phyloP scores from a whole-genome alignment of 202 grass and related monocot genomes.

The Carex sylvatica region DNA sequence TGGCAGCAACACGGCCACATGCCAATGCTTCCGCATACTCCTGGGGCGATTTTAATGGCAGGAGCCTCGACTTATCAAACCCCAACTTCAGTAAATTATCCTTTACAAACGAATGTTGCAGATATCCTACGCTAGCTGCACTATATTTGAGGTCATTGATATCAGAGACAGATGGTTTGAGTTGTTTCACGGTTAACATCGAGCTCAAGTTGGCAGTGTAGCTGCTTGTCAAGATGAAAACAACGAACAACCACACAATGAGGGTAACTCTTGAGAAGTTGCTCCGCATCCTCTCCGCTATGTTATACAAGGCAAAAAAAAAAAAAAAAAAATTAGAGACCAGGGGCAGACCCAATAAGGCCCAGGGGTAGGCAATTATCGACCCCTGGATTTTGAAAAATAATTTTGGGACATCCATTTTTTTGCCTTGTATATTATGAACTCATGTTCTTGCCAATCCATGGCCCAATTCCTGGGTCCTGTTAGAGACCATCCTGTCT shows the following conservation, averaged over 20 bases:
- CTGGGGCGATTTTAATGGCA: background rate
- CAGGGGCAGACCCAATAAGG: too few relatives aligned
- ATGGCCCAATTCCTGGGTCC: too few relatives aligned
- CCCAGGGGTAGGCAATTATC: too few relatives aligned
- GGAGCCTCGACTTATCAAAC: constrained; percentile 33
- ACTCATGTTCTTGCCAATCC: too few relatives aligned
- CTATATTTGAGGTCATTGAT: constrained; percentile 33
- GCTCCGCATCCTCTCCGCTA: constrained; percentile 28
- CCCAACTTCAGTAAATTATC: constrained; percentile 21
- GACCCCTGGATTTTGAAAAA: too few relatives aligned
- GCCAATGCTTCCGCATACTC: constrained; percentile 29
- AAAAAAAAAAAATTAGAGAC: background rate
- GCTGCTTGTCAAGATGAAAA: constrained; percentile 16
- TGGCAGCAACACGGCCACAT: constrained; percentile 34
- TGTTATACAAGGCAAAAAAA: background rate
- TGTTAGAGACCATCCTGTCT: background rate
- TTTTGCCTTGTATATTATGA: too few relatives aligned
- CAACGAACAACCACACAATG: constrained; percentile 43
- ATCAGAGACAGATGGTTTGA: background rate
- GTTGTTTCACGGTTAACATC: too few relatives aligned
- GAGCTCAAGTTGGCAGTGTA: too few relatives aligned
- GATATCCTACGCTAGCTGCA: constrained; percentile 34
- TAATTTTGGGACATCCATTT: too few relatives aligned
- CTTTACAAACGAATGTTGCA: constrained; percentile 24
- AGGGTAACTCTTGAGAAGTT: constrained; percentile 35